Evolutionary conservation across 176 grass and related monocot genomes (phyloP), one percentile per base, ranked within the genome.

Genomic region (Rhynchospora breviuscula): DNA sequence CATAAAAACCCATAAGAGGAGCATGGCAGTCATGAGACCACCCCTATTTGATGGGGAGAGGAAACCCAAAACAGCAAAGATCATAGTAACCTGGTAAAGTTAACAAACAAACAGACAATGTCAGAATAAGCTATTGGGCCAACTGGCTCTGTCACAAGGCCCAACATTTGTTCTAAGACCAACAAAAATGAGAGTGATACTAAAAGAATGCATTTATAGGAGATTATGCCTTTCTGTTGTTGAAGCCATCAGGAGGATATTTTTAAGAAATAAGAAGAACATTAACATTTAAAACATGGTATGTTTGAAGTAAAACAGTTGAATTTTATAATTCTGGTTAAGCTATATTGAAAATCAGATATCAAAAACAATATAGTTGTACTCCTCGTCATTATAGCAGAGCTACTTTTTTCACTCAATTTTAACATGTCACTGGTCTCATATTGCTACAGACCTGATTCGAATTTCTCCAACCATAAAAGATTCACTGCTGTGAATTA

Each of bases 1-100:
- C 94, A 97, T 97, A 81, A 97, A 97, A 19, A 93, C 94, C 94
- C 94, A 97, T 59, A 97, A 89, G 59, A 97, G 86, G 59, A 97
- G 91, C 91, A 97, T 93, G 45, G 94, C 94, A 80, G 94, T 97
- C 94, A 97, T 97, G 10, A 97, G 73, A 52, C 91, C 91, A 57
- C 94, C 94, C 67, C 94, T 84, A 84, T 97, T 97, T 60, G 94
- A 93, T 83, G 94, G 94, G 89, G 94, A 97, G 84, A 97, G 94
- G 81, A 97, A 97, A 49, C 94, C 94, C 69, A 97, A 87, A 67
- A 97, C 89, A 57, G 94, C 94, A 51, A 97, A 97, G 80, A 91
- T 79, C 94, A 97, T 93, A 31, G 91, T 97, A n/a, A 97, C 73
- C 73, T 78, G 73, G 51, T 78, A 54, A 78, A 51, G 23, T 57